A percentile compares a stretch with the other conserved stretches of the same genome.
Conservation (phyloP, 371 early-diverging fungal genomes). For the Apophysomyces sp. region DNA sequence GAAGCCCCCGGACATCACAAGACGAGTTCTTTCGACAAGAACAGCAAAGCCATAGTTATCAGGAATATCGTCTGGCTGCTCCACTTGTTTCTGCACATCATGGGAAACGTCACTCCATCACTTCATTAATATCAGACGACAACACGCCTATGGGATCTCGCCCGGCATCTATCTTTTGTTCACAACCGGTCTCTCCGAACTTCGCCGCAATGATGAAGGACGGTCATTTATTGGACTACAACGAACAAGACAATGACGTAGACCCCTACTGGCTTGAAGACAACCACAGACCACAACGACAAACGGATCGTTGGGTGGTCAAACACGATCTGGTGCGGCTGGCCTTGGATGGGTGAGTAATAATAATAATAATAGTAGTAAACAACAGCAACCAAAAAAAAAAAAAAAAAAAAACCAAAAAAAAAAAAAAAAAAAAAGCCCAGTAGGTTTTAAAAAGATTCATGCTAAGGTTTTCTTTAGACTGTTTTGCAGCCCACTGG, state of each 20-base stretch:
- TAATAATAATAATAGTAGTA: not conserved
- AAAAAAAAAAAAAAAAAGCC: conserved; percentile 7
- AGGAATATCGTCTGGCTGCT: conserved; percentile 9
- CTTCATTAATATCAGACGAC: conserved; percentile 20
- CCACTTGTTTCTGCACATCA: conserved; percentile 1
- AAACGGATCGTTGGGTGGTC: conserved; percentile 30
- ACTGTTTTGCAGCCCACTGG: conserved; percentile 28
- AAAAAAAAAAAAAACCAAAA: conserved; percentile 1
- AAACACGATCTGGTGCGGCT: conserved; percentile 38
- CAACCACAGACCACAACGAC: not conserved
- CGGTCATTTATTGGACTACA: conserved; percentile 8
- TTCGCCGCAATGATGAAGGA: conserved; percentile 21
- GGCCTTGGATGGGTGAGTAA: conserved; percentile 42
- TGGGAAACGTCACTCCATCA: conserved; percentile 29
- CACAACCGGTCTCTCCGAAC: conserved; percentile 35
- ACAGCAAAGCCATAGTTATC: conserved; percentile 11
- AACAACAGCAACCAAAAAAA: not conserved
- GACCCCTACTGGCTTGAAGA: conserved; percentile 23
- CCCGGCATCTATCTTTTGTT: conserved; percentile 28
- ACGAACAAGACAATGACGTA: conserved; percentile 17
- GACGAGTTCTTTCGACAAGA: conserved; percentile 3
- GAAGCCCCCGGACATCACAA: conserved; percentile 10
- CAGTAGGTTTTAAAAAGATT: no score
- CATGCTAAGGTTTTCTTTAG: conserved; percentile 13
- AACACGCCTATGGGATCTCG: conserved; percentile 22